Base-by-base conservation (phyloP, 805 yeast species). In the Metschnikowia cerradonensis region DNA sequence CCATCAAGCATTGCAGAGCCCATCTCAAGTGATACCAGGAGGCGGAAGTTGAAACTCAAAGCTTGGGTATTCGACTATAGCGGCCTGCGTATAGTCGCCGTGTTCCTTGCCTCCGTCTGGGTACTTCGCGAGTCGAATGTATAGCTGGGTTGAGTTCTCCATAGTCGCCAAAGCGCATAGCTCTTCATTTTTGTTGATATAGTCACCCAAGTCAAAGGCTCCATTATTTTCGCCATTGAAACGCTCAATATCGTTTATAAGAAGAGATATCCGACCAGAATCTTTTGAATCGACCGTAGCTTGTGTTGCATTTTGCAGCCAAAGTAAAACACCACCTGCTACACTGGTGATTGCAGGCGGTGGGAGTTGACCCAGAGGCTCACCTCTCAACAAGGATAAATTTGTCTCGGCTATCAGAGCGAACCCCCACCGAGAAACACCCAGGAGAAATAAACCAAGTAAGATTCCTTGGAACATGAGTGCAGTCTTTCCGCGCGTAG, bases 351-450 rank as follows among this genome's bases (percentile, higher is more conserved):
- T 70, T 2, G 47, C 49, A 0, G 90, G 90, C 5, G 89, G 87
- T 14, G 68, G 56, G 23, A 77, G 60, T 37, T 60, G 65, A 0
- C 82, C 82, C 41, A 81, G 78, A 0, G 95, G 91, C 58, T 88
- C 96, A 17, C 86, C 86, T 57, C 97, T 73, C 50, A 82, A 65
- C 41, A 91, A 65, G 2, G 88, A 77, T 4, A 75, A 68, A 23
- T 78, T 78, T 0, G 96, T 88, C 62, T 92, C 97, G 1, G 88
- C 82, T 50, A 92, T 82, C 13, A 96, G 83, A 2, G 95, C 97
- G 60, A 87, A 83, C 50, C 94, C 97, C 99, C 99, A 92, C 50
- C 95, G 73, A 0, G 95, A 81, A 1, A 89, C 82, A 0, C 99
- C 99, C 20, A 91, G 86, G 5, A 90, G 73, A 45, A 87, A 76